phyloP scores from a whole-genome alignment of 2,329 filamentous ascomycete species.

The Ophiostoma quercus region DNA sequence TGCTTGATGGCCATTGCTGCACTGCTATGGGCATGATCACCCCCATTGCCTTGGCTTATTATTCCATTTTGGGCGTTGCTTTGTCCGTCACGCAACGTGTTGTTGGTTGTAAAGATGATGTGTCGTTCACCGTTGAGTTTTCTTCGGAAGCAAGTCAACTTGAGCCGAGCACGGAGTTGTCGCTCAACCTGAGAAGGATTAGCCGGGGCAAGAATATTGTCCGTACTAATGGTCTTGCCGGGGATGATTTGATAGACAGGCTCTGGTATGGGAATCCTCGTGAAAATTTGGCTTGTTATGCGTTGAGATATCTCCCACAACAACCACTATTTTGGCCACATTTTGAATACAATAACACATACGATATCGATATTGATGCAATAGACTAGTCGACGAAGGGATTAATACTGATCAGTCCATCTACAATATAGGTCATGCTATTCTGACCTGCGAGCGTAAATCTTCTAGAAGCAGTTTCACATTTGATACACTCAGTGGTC shows the following conservation, averaged over 20 bases:
- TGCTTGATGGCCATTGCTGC: neutral
- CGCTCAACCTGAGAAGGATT: neutral
- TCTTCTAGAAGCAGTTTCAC: constrained; percentile 5
- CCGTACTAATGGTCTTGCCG: neutral
- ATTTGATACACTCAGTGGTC: neutral
- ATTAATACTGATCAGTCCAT: neutral
- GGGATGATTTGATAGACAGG: neutral
- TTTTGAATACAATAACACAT: too few relatives aligned
- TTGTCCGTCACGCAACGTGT: neutral
- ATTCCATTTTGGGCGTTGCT: neutral
- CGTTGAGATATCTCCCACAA: too few relatives aligned
- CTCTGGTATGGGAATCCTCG: neutral
- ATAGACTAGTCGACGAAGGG: too few relatives aligned
- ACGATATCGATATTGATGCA: too few relatives aligned
- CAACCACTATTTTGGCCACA: too few relatives aligned
- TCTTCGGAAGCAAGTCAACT: neutral
- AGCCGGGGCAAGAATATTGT: neutral
- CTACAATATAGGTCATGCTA: neutral
- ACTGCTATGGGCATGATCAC: too few relatives aligned
- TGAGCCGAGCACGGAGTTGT: neutral
- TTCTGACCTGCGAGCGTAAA: neutral
- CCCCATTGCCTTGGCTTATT: neutral
- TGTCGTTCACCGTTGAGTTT: neutral
- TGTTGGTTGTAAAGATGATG: neutral
- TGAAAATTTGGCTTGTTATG: neutral